Conservation (phyloP, 2,329 filamentous ascomycete genomes). For the Alternaria sp. region DNA sequence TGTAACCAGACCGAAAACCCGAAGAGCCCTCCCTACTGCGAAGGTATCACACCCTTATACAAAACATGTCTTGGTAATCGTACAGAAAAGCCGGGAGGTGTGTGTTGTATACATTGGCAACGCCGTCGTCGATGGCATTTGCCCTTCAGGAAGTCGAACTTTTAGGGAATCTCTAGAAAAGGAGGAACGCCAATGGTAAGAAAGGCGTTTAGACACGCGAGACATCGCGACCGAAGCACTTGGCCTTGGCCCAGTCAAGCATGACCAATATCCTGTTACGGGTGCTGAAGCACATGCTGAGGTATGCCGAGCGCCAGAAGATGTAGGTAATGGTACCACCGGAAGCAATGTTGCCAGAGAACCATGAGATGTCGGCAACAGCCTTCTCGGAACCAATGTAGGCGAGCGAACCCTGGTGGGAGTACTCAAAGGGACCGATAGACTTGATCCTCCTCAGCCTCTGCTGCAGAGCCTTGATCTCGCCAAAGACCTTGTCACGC, state of each 20-base stretch:
- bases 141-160: slow-evolving; percentile 5
- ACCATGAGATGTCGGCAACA: slow-evolving; percentile 96
- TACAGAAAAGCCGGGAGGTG: slow-evolving; percentile 13
- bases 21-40: neutral
- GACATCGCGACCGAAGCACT: slow-evolving; percentile 94
- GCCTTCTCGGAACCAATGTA: slow-evolving; percentile 99
- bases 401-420: slow-evolving; percentile 93
- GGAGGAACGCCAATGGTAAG: neutral
- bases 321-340: slow-evolving; percentile 95
- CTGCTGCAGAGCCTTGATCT: slow-evolving; percentile 89
- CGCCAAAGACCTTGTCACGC: slow-evolving; percentile 66
- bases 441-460: slow-evolving; percentile 89
- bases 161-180: slow-evolving; percentile 9
- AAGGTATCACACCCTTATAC: slow-evolving; percentile 18
- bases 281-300: slow-evolving; percentile 99
- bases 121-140: neutral
- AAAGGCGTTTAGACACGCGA: slow-evolving; percentile 67
- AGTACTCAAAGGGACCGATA: slow-evolving; percentile 97
- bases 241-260: slow-evolving; percentile 96
- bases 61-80: slow-evolving; percentile 16
- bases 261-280: slow-evolving; percentile 93
- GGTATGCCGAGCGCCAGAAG: slow-evolving; percentile 97
- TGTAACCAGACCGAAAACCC: slow-evolving; percentile 8
- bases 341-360: slow-evolving; percentile 93
- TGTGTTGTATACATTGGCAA: slow-evolving; percentile 3